Evolutionary conservation across 495 filamentous ascomycete species (phyloP).

Genomic region (Pyrenula massariospora): DNA sequence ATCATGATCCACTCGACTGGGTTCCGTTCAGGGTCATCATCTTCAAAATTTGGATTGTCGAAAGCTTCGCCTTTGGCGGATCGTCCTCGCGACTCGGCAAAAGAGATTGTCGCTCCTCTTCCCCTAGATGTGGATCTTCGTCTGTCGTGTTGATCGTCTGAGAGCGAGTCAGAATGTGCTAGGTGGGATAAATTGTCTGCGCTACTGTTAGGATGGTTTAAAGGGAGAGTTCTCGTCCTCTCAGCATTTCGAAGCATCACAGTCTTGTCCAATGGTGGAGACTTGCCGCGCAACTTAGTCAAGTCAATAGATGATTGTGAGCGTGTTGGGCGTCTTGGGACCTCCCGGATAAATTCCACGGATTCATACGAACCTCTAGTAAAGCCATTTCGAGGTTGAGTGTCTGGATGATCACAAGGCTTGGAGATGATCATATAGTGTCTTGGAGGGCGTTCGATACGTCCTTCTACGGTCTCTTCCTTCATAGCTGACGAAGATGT

Average conservation of each 20-base stretch:
- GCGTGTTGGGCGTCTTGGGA: conserved; percentile 34
- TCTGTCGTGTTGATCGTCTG: background rate
- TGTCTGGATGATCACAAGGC: conserved; percentile 66
- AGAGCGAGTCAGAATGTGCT: background rate
- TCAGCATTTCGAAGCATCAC: conserved; percentile 9
- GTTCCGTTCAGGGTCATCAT: conserved; percentile 42
- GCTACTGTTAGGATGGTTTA: background rate
- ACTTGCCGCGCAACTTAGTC: conserved; percentile 4
- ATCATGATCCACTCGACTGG: conserved; percentile 96
- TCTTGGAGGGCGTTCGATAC: conserved; percentile 2
- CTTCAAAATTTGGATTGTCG: conserved; percentile 19
- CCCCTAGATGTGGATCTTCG: conserved; percentile 11
- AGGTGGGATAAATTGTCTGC: background rate
- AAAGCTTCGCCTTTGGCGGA: conserved; percentile 25
- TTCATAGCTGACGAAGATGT: conserved; percentile 29
- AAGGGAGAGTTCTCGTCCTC: background rate
- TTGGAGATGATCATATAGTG: conserved; percentile 81
- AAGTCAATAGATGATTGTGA: conserved; percentile 22
- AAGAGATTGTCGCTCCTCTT: conserved; percentile 37
- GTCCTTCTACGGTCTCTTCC: conserved; percentile 10
- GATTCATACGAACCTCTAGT: conserved; percentile 83
- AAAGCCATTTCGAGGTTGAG: conserved; percentile 53
- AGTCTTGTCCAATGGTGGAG: conserved; percentile 9
- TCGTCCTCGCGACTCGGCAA: conserved; percentile 22
- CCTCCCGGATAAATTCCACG: conserved; percentile 81